phyloP scores from a whole-genome alignment of 176 grass and related monocot species.

The Melocanna baccifera region DNA sequence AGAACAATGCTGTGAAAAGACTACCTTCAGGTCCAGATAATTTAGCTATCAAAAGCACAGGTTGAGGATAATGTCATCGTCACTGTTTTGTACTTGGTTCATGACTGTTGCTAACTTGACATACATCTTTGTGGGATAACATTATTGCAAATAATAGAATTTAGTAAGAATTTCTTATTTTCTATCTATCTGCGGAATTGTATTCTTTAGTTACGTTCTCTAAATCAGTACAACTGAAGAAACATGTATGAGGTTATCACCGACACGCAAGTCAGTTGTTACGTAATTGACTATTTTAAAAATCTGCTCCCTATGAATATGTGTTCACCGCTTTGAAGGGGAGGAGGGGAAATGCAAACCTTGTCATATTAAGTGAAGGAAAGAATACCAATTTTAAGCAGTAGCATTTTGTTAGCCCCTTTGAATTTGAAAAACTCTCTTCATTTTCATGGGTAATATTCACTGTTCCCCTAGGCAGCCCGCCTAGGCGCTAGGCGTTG shows the following conservation, averaged over 20 bases:
- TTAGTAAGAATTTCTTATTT: background rate
- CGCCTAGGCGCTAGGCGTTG: too few relatives aligned
- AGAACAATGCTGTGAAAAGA: background rate
- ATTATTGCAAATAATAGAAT: background rate
- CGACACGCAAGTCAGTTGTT: background rate
- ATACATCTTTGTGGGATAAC: constrained; percentile 1
- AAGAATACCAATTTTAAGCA: background rate
- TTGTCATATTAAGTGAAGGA: background rate
- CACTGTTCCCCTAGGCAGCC: too few relatives aligned
- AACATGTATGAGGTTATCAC: background rate
- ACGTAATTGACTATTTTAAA: background rate
- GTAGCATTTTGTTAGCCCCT: background rate
- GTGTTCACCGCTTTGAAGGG: background rate
- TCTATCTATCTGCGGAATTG: background rate
- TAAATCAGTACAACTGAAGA: background rate
- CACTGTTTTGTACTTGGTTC: background rate
- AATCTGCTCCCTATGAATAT: background rate
- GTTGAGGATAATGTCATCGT: background rate
- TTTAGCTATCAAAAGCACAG: constrained; percentile 9
- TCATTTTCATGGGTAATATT: background rate
- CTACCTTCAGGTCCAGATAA: background rate
- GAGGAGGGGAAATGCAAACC: constrained; percentile 1
- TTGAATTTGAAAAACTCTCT: background rate
- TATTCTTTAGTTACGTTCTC: background rate
- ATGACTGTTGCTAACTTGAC: background rate